Percentiles rank a stretch among this genome's conserved stretches.
Conservation (phyloP, 352 stramenopile genomes). For the Aphanomyces stellatus region DNA sequence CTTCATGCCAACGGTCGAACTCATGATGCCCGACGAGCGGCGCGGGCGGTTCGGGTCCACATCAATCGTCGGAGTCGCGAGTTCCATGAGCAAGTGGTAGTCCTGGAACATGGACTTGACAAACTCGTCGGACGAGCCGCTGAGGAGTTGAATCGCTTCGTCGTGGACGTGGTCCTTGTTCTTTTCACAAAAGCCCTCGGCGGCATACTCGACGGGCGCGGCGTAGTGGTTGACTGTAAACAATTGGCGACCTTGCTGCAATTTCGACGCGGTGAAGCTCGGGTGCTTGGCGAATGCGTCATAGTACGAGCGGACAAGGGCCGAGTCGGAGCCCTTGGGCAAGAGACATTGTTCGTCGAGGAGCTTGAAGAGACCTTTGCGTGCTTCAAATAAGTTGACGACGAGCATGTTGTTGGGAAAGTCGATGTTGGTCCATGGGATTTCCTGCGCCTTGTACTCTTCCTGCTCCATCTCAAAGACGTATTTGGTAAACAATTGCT, state of each 20-base stretch:
- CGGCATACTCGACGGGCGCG: slow-evolving; percentile 12
- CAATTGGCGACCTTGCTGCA: slow-evolving; percentile 9
- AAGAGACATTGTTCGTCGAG: slow-evolving; percentile 33
- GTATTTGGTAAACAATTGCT: slow-evolving; percentile 28
- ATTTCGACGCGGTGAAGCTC: slow-evolving; percentile 15
- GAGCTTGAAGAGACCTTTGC: slow-evolving; percentile 30
- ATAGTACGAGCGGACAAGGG: slow-evolving; percentile 21
- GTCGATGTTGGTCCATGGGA: slow-evolving; percentile 19
- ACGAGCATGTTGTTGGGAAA: slow-evolving; percentile 29
- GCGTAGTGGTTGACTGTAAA: slow-evolving; percentile 21
- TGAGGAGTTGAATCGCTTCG: slow-evolving; percentile 21
- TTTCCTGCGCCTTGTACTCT: slow-evolving; percentile 20
- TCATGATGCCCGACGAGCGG: slow-evolving; percentile 26
- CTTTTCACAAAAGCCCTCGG: slow-evolving; percentile 20
- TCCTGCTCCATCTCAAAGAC: slow-evolving; percentile 27
- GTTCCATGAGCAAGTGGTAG: slow-evolving; percentile 12
- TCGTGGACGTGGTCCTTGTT: slow-evolving; percentile 29
- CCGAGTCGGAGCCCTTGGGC: slow-evolving; percentile 22
- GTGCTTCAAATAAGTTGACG: slow-evolving; percentile 37
- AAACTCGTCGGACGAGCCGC: not conserved
- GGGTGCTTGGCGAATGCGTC: slow-evolving; percentile 42
- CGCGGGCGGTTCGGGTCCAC: slow-evolving; percentile 6
- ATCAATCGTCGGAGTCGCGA: not conserved
- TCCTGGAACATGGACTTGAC: slow-evolving; percentile 46
- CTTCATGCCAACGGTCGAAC: slow-evolving; percentile 78